Base-by-base conservation (phyloP, 148 eudicot genomes). In the Chenopodium quinoa region DNA sequence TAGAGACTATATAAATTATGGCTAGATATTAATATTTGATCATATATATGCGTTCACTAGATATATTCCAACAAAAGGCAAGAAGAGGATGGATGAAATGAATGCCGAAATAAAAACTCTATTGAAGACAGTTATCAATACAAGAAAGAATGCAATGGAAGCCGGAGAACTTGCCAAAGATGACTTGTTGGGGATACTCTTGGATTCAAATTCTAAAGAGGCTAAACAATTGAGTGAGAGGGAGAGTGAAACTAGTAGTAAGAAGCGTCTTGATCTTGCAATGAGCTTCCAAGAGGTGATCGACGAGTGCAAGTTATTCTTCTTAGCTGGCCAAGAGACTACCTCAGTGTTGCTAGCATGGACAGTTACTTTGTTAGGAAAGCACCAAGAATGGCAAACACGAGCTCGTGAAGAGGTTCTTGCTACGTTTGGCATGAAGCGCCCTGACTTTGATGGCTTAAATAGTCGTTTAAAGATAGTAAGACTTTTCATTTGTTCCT, bases 251-350 rank as follows among this genome's bases (percentile, higher is more conserved):
- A 19, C 44, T 19, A 73, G 73, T n/a, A 27, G 79, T 13, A 11
- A 52, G 25, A 76, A 48, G 60, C 34, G 75, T 50, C 46, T 48
- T 48, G 52, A 81, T 16, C 37, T 66, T 47, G 83, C 77, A 10
- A 75, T 86, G 83, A 79, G 75, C 48, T 68, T 77, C n/a, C 65
- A 75, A n/a, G 89, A 86, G 54, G 73, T 86, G 10, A 73, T 84
- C 23, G 79, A 79, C 7, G 89, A 87, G 68, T 87, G 89, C 50
- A 87, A 87, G 68, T 71, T 84, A 3, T 86, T 86, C 85, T 84
- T 74, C 85, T 29, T 81, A 40, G 89, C 89, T 16, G 89, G 89
- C 1, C 86, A 84, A 54, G 89, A 86, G 86, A 81, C 86, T 25
- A 82, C 84, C 12, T 80, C 89, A 1, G 75, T 74, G 13, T 37